A percentile compares a stretch with the other conserved stretches of the same genome.
Evolutionary conservation across 768 basidiomycete species (phyloP).

Genomic region (Lentinula lateritia): DNA sequence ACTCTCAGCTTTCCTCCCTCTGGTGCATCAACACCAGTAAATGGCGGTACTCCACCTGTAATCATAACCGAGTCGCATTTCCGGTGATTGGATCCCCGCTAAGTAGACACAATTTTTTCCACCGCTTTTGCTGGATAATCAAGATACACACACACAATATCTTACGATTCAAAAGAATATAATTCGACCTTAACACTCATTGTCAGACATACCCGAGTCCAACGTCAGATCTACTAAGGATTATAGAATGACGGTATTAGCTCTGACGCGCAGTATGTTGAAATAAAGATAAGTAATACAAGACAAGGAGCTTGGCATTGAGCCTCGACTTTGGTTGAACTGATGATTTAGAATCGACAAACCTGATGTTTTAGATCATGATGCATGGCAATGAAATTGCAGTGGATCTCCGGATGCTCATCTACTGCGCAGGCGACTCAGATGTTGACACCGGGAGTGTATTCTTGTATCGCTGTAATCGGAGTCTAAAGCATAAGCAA

Average conservation of each 20-base stretch:
- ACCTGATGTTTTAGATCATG: too few species aligned
- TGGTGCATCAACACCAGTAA: slow-evolving; percentile 37
- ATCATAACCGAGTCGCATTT: slow-evolving; percentile 47
- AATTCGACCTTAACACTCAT: not conserved
- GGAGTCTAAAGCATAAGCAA: slow-evolving; percentile 32
- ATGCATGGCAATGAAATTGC: not conserved
- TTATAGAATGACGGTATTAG: not conserved
- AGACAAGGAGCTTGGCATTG: not conserved
- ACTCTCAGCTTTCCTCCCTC: slow-evolving; percentile 53
- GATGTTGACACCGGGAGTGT: not conserved
- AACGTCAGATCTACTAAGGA: not conserved
- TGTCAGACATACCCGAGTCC: not conserved
- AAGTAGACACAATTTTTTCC: not conserved
- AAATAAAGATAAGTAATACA: not conserved
- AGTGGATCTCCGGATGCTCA: not conserved
- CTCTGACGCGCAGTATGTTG: not conserved
- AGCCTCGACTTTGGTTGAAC: too few species aligned
- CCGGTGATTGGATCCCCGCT: not conserved
- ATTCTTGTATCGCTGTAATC: slow-evolving; percentile 43
- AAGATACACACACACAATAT: not conserved
- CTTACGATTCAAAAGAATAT: not conserved
- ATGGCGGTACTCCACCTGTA: slow-evolving; percentile 15
- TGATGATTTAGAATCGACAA: too few species aligned
- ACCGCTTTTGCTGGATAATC: not conserved
- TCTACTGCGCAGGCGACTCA: not conserved